Evolutionary conservation across 2,329 filamentous ascomycete genomes (phyloP), one percentile per base, ranked within the genome.

Genomic region (Fusarium albidum): DNA sequence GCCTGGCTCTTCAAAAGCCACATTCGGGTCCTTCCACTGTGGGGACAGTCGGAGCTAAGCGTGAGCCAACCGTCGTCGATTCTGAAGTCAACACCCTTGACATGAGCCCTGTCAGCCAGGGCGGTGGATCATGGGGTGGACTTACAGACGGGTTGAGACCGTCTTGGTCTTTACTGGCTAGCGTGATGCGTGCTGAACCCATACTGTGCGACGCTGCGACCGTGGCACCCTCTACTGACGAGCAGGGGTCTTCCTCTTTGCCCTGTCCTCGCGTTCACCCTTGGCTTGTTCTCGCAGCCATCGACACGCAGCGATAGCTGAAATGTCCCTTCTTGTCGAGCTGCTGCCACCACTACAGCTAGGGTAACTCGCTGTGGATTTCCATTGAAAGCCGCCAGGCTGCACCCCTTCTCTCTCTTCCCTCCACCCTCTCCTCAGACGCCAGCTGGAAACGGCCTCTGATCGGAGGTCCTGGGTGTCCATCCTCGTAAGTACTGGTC

Each of bases 61-160:
- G 49, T 65, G 51, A 61, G 52, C 59, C 59, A 59, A 59, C 59
- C 55, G 48, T 42, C 33, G 29, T 40, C 50, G 50, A 27, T 50
- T 45, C 44, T 61, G n/a, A n/a, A n/a, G n/a, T n/a, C 48, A 35
- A 47, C 57, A 65, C 59, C 62, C 63, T 59, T 53, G 52, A 55
- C 40, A 53, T 37, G 49, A 49, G 52, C 63, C 65, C 65, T 64
- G 65, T 53, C 65, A 65, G 61, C 54, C 44, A 54, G 53, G 51
- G 52, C 42, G 48, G 65, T 67, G 65, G 65, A 63, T 59, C 59
- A 63, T 65, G 55, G 56, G 56, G 62, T 61, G 57, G 59, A 52
- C 34, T 60, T 56, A 52, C 55, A 52, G 47, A 66, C 52, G 55
- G 44, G 47, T 63, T 60, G 49, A 68, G 56, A 68, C 59, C 52